Conservation (phyloP, 352 stramenopile species). For the Proteromonas lacertae region DNA sequence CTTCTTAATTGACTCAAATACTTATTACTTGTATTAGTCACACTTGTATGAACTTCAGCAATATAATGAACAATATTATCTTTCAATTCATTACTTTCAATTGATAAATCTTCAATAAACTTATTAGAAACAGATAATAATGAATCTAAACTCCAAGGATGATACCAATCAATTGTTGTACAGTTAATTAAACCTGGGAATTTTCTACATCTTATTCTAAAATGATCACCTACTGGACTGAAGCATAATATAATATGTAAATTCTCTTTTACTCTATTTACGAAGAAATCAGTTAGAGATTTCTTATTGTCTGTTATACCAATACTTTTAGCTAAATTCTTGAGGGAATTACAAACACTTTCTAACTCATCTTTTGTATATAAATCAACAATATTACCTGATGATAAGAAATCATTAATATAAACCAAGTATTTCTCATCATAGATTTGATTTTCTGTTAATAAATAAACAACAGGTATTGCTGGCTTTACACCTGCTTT, state of each 20-base stretch:
- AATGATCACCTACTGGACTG: slow-evolving; percentile 29
- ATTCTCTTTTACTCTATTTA: slow-evolving; percentile 33
- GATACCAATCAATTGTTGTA: slow-evolving; percentile 49
- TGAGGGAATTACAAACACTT: slow-evolving; percentile 34
- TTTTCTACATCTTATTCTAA: slow-evolving; percentile 31
- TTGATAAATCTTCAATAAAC: slow-evolving; percentile 22
- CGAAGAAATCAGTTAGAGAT: slow-evolving; percentile 39
- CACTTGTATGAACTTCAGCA: slow-evolving; percentile 24
- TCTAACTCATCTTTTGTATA: slow-evolving; percentile 46
- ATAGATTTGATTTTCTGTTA: slow-evolving; percentile 50
- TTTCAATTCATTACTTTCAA: slow-evolving; percentile 23
- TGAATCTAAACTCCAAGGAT: slow-evolving; percentile 41
- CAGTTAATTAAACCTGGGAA: slow-evolving; percentile 43
- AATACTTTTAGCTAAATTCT: slow-evolving; percentile 19
- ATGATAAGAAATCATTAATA: slow-evolving; percentile 40
- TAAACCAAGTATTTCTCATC: slow-evolving; percentile 44
- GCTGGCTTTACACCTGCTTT: slow-evolving; percentile 33
- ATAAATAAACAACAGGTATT: slow-evolving; percentile 31
- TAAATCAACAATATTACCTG: slow-evolving; percentile 32
- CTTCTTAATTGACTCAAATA: slow-evolving; percentile 35
- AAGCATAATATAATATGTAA: slow-evolving; percentile 43
- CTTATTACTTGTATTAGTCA: slow-evolving; percentile 45
- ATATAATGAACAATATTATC: slow-evolving; percentile 26
- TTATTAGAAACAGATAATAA: slow-evolving; percentile 34
- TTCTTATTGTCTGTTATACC: slow-evolving; percentile 25